A percentile compares a stretch with the other conserved stretches of the same genome.
These are phyloP conservation scores for Vaccinium darrowii DNA, from an alignment of 148 eudicot genomes.

Conservation along the genomic window DNA sequence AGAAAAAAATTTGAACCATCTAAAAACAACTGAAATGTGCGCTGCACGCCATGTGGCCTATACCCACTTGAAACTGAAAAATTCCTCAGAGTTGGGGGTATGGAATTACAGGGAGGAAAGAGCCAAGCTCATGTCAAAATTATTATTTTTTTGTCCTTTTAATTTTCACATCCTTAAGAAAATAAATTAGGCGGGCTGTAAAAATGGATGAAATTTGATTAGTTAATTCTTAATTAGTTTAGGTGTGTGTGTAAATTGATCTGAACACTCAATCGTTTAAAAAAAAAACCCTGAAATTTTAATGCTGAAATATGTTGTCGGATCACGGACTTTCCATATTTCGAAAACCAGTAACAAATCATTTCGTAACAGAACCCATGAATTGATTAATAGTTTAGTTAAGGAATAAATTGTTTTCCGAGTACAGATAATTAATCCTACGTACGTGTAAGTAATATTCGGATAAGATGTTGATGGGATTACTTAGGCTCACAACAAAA, in stretches of 20 bases:
- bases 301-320: neutral
- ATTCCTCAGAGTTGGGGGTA: neutral
- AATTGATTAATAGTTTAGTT: neutral
- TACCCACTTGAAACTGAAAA: too few relatives aligned
- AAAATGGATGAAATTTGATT: neutral
- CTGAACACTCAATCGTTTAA: neutral
- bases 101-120: neutral
- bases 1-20: too few relatives aligned
- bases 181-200: neutral
- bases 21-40: too few relatives aligned
- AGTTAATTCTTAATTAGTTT: neutral
- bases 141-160: neutral
- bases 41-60: too few relatives aligned
- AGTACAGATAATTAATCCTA: neutral
- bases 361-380: too few relatives aligned
- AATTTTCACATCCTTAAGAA: neutral
- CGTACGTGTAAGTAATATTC: neutral
- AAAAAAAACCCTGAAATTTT: too few relatives aligned
- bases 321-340: neutral
- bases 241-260: neutral
- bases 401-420: neutral
- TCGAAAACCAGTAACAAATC: too few relatives aligned
- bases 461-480: neutral
- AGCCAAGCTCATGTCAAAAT: neutral
- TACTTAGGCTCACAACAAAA: neutral